phyloP scores from a whole-genome alignment of 202 grass and related monocot genomes.

The Panicum virgatum region DNA sequence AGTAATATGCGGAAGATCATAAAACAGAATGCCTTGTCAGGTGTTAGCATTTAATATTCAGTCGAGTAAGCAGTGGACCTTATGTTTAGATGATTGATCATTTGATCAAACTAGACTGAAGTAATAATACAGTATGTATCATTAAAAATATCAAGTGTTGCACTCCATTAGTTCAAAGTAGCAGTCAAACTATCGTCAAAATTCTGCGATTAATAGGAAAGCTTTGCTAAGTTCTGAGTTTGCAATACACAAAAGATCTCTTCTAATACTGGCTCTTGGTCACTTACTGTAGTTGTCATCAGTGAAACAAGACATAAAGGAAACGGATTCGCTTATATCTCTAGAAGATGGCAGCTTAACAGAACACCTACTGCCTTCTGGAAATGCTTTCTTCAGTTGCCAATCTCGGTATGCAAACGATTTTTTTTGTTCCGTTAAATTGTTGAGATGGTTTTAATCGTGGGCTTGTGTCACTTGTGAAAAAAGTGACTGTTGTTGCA shows the following conservation, averaged over 20 bases:
- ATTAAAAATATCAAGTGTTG: neutral
- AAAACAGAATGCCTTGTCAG: neutral
- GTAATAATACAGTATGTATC: constrained; percentile 15
- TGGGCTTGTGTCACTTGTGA: neutral
- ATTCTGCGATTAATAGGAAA: neutral
- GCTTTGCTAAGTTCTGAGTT: constrained; percentile 20
- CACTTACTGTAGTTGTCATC: constrained; percentile 74
- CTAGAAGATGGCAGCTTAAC: constrained; percentile 67
- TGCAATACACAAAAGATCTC: constrained; percentile 20
- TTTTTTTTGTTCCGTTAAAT: constrained; percentile 35
- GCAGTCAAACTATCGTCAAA: constrained; percentile 20
- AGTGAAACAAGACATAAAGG: constrained; percentile 82
- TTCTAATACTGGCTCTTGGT: constrained; percentile 39
- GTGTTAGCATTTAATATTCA: constrained; percentile 3
- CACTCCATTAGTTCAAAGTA: constrained; percentile 13
- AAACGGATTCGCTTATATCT: constrained; percentile 90
- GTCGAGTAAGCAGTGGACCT: neutral
- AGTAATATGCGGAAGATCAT: neutral
- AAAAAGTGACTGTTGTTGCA: neutral
- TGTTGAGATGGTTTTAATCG: neutral
- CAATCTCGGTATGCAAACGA: constrained; percentile 70
- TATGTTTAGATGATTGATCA: too few relatives aligned
- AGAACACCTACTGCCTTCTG: constrained; percentile 80
- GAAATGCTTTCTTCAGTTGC: constrained; percentile 78
- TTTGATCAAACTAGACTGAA: too few relatives aligned